Evolutionary conservation across 2,329 filamentous ascomycete genomes (phyloP).

Genomic region (Epichloe typhina): DNA sequence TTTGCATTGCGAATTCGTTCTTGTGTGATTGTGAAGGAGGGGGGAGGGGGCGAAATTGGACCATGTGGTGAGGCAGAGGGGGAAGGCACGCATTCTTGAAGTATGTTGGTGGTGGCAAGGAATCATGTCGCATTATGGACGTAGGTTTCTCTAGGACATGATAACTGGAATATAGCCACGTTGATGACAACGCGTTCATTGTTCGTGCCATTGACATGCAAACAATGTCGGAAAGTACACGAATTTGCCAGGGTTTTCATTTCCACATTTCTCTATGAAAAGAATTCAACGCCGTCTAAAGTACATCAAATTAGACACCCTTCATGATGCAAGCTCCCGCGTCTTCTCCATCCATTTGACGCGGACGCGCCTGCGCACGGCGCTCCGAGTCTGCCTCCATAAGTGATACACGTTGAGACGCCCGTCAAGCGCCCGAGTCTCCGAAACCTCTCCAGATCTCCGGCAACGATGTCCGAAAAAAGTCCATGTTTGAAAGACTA

Average conservation of each 20-base stretch:
- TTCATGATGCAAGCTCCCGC: slow-evolving; percentile 22
- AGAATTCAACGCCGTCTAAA: slow-evolving; percentile 24
- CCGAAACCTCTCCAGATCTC: not conserved
- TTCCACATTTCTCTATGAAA: slow-evolving; percentile 26
- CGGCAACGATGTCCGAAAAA: not conserved
- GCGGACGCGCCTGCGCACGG: slow-evolving; percentile 20
- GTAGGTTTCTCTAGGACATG: no score
- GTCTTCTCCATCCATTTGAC: slow-evolving; percentile 10
- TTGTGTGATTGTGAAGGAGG: not conserved
- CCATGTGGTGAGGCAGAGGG: not conserved
- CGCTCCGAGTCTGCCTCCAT: slow-evolving; percentile 22
- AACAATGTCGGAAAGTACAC: no score
- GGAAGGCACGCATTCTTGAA: no score
- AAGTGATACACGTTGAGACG: slow-evolving; percentile 19
- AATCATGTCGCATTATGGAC: no score
- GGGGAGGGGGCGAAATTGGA: not conserved
- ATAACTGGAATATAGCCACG: no score
- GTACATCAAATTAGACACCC: slow-evolving; percentile 26
- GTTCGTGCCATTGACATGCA: no score
- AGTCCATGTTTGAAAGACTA: not conserved
- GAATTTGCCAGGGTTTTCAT: slow-evolving; percentile 11
- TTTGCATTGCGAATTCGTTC: not conserved
- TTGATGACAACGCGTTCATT: no score
- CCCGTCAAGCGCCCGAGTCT: slow-evolving; percentile 6
- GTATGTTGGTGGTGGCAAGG: no score